phyloP scores from a whole-genome alignment of 441 rosid species.

The Pelargonium cotyledonis region DNA sequence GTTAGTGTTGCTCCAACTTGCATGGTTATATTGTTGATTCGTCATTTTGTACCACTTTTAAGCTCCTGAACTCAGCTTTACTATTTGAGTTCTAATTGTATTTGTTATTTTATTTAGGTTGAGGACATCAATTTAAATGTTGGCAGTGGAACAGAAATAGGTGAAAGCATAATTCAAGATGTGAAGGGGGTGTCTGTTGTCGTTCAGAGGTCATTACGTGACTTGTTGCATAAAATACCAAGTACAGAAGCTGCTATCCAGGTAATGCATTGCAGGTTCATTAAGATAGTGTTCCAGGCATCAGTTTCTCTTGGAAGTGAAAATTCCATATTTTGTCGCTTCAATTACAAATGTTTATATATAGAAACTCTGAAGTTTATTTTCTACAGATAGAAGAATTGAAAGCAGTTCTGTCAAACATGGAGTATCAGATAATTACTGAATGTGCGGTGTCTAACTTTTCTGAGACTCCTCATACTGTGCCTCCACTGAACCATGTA shows the following conservation, averaged over 20 bases:
- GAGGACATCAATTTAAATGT: constrained; percentile 95
- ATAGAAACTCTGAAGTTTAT: constrained; percentile 20
- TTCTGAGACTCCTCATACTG: constrained; percentile 68
- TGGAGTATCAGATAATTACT: constrained; percentile 82
- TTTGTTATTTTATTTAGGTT: constrained; percentile 40
- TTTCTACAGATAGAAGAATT: constrained; percentile 71
- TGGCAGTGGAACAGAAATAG: constrained; percentile 66
- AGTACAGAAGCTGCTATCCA: constrained; percentile 58
- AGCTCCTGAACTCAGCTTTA: constrained; percentile 4
- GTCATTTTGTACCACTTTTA: neutral
- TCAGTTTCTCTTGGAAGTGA: neutral
- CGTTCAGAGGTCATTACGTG: constrained; percentile 80
- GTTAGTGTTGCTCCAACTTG: neutral
- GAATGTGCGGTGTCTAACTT: constrained; percentile 90
- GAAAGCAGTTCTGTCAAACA: constrained; percentile 76
- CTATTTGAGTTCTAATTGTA: neutral
- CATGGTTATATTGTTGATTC: neutral
- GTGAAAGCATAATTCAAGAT: constrained; percentile 90
- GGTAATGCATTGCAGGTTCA: constrained; percentile 42
- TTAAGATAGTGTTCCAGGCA: constrained; percentile 10
- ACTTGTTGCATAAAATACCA: constrained; percentile 82
- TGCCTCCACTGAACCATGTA: constrained; percentile 51
- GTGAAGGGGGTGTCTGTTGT: constrained; percentile 88
- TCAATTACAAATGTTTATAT: neutral
- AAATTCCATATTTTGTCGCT: neutral